Base-by-base conservation (phyloP, 2,329 filamentous ascomycete species). In the Stylonectria norvegica region DNA sequence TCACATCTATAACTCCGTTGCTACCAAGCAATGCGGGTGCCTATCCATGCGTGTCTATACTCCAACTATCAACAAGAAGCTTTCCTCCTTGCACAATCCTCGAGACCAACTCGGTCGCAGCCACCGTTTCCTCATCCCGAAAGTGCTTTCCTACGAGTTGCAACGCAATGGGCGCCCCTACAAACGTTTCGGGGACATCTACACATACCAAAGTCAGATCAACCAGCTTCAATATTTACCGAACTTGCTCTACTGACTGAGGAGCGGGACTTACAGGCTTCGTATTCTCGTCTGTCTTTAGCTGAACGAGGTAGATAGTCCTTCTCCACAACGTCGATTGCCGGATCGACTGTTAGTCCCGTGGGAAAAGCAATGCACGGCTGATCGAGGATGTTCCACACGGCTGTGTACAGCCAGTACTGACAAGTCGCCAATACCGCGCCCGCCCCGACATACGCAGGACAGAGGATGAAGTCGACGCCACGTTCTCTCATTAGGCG, bases 351-450 rank as follows among this genome's bases (percentile, higher is more conserved):
- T 32, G 28, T 44, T 2, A 51, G 16, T 2, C 54, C 55, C 3
- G 50, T 60, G 5, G 60, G 59, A 14, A 63, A 56, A 2, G 55
- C 43, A 6, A 48, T 41, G 18, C 41, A 52, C 1, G 59, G 59
- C 10, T 57, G 50, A 25, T 64, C 61, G 2, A 63, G 55, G 4
- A 60, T 49, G 23, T 64, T 64, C 54, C 57, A 63, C 16, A 61
- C 54, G 3, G 53, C 49, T 1, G 60, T 64, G 36, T 64, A 64
- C 16, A 41, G 39, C 43, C 48, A 59, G 29, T 59, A 58, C 10
- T 52, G 48, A 4, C 49, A 39, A 12, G 49, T 43, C 3, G 49
- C 57, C 5, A 49, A 43, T 4, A 25, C 38, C 2, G 49, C 47
- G 3, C 49, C 53, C 9, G 44, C 47, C 12, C 57, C 58, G 3